Evolutionary conservation across 164 flowering plant genomes (phyloP).

Genomic region (Magnolia officinalis): DNA sequence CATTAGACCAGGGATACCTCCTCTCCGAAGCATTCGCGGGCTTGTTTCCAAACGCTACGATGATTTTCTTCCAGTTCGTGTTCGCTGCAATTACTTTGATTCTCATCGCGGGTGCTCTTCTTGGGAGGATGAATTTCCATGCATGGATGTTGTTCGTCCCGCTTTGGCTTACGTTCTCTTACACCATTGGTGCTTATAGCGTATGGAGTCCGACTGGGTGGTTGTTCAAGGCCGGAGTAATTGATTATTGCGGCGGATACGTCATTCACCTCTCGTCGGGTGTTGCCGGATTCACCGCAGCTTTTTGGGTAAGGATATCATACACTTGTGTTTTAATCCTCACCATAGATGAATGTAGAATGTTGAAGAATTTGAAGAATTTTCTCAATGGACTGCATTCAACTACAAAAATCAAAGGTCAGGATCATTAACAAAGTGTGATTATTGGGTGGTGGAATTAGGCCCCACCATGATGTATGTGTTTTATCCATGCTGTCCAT

Average conservation of each 20-base stretch:
- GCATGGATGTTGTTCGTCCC: slow-evolving; percentile 81
- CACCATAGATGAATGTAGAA: no score
- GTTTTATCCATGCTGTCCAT: no score
- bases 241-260: slow-evolving; percentile 53
- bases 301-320: slow-evolving; percentile 39
- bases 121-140: slow-evolving; percentile 63
- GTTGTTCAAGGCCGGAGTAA: slow-evolving; percentile 33
- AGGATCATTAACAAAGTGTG: no score
- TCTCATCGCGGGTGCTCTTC: slow-evolving; percentile 51
- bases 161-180: slow-evolving; percentile 50
- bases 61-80: slow-evolving; percentile 60
- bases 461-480: no score
- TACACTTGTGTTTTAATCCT: no score
- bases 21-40: slow-evolving; percentile 33
- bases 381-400: no score
- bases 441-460: no score
- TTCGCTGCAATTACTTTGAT: slow-evolving; percentile 62
- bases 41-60: slow-evolving; percentile 47
- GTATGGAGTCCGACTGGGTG: slow-evolving; percentile 39
- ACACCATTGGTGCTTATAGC: slow-evolving; percentile 44
- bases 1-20: slow-evolving; percentile 35
- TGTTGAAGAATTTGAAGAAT: no score
- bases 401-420: no score
- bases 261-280: slow-evolving; percentile 49
- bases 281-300: slow-evolving; percentile 55